A percentile compares a stretch with the other conserved stretches of the same genome.
phyloP scores from a whole-genome alignment of 345 rosid species.

The Acer campestre region DNA sequence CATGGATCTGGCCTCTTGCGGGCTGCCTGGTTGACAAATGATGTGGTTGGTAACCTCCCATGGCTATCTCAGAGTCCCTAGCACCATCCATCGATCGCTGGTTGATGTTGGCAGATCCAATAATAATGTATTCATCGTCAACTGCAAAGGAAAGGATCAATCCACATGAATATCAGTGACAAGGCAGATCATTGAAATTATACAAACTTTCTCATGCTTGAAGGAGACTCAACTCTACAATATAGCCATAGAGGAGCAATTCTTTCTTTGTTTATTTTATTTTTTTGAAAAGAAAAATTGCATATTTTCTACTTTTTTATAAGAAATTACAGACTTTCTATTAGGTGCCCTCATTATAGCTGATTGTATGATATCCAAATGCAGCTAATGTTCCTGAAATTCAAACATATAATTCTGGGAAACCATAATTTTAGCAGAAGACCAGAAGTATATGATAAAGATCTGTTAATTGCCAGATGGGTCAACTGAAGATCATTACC shows the following conservation, averaged over 20 bases:
- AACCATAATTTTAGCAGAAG: no score
- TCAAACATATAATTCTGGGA: no score
- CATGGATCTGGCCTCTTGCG: conserved; percentile 91
- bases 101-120: conserved; percentile 98
- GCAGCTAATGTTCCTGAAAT: no score
- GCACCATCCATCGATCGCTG: conserved; percentile 99
- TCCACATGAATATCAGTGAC: not conserved
- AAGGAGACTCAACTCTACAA: not conserved
- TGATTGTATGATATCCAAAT: no score
- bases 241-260: no score
- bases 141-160: conserved; percentile 44
- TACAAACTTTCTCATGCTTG: not conserved
- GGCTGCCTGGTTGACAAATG: conserved; percentile 75
- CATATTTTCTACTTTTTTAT: no score
- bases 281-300: no score
- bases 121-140: conserved; percentile 94
- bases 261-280: no score
- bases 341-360: no score
- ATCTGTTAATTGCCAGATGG: not conserved
- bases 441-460: no score
- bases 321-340: no score
- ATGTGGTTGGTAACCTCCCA: conserved; percentile 95
- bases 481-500: not conserved
- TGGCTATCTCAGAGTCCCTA: conserved; percentile 97
- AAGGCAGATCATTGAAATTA: not conserved